These are phyloP conservation scores for Ciborinia camelliae DNA, from an alignment of 2,329 filamentous ascomycete genomes.

Conservation along the genomic window DNA sequence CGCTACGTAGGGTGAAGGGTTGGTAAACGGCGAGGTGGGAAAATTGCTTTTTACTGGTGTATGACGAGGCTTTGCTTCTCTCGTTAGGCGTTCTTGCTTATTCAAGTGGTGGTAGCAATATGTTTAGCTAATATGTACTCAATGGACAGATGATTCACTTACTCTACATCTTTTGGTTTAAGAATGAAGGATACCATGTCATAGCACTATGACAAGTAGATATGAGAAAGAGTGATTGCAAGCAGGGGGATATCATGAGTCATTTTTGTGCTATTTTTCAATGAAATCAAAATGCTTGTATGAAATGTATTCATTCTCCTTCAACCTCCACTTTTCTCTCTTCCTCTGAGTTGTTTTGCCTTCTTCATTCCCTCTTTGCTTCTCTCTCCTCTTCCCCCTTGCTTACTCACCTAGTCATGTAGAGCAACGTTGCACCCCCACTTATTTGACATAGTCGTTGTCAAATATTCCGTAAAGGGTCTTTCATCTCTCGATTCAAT, in stretches of 20 bases:
- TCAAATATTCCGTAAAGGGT: slow-evolving; percentile 25
- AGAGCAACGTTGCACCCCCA: slow-evolving; percentile 28
- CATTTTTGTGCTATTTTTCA: neutral
- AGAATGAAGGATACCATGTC: neutral
- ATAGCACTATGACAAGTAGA: neutral
- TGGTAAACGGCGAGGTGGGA: neutral
- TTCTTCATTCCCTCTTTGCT: neutral
- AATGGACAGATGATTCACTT: neutral
- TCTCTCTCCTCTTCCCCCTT: neutral
- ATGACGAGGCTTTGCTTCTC: neutral
- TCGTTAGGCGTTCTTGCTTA: neutral
- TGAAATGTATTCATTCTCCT: neutral
- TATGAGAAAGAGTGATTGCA: neutral
- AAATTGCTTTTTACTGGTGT: neutral
- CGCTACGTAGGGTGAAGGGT: too few species aligned
- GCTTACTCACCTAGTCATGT: neutral
- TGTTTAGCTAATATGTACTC: neutral
- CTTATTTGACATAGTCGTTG: slow-evolving; percentile 28
- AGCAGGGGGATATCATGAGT: neutral
- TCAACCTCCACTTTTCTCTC: neutral
- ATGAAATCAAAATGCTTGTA: too few species aligned
- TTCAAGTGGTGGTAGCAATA: neutral
- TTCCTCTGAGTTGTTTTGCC: neutral
- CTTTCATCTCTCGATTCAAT: slow-evolving; percentile 31
- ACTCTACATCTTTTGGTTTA: neutral